Evolutionary conservation across 441 rosid species (phyloP), one percentile per base, ranked within the genome.

Genomic region (Rhodomyrtus psidioides): DNA sequence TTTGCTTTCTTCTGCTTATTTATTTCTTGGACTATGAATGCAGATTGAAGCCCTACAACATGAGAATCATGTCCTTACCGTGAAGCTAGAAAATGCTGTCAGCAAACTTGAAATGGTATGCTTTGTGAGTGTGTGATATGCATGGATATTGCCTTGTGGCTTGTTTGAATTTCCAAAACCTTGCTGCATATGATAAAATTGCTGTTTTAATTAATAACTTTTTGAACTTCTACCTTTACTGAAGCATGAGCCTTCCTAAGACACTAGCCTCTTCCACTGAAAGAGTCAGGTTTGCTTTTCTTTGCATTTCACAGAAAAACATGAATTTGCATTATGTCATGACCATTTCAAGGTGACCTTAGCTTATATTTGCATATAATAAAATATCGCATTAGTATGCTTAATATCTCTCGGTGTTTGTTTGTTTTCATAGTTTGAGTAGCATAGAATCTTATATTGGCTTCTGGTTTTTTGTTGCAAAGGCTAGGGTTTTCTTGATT

Each of bases 101-200:
- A 92, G 90, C 54, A 92, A 88, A 87, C 65, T 90, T 59, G 93
- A 90, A 86, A 92, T 81, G 12, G 94, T 92, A 92, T 85, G 93
- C 74, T 84, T 70, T 70, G n/a, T 12, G 79, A 70, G 44, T 10
- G 13, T 17, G 49, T 83, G 74, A 55, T 46, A 60, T 0, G 39
- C 27, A 28, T 51, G 55, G 51, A 51, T 39, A 58, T 85, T 79
- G 39, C 75, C 70, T 24, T 85, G 56, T 23, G 53, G 26, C 59
- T 34, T 6, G 26, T 27, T 9, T 53, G 59, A 55, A 83, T 6
- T 70, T 34, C 49, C n/a, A 39, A 70, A 70, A 39, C 56, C 6
- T 82, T 82, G 60, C 57, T 82, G 60, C 57, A 7, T 54, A 53
- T 54, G 83, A 26, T 7, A 39, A 70, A 70, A 34, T 70, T 70